Conservation (phyloP, 768 basidiomycete genomes). For the Chlorophyllum brunneum region DNA sequence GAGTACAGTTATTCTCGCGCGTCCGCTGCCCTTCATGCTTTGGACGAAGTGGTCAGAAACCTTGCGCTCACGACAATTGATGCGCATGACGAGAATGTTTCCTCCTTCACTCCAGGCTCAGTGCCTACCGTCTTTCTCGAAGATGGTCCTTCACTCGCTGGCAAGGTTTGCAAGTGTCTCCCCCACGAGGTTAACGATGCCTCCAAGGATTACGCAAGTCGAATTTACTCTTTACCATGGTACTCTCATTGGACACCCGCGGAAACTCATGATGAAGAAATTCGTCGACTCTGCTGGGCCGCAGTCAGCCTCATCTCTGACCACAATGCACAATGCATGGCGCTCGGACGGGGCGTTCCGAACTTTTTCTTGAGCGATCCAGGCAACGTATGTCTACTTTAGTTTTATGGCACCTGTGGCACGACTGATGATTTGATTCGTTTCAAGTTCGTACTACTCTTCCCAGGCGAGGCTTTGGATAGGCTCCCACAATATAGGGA, state of each 20-base stretch:
- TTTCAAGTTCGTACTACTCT: slow-evolving; percentile 56
- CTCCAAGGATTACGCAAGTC: slow-evolving; percentile 36
- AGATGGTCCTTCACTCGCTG: slow-evolving; percentile 18
- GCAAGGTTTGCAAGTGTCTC: slow-evolving; percentile 38
- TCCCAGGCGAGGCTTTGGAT: slow-evolving; percentile 71
- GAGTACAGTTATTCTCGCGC: slow-evolving; percentile 54
- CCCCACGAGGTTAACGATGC: slow-evolving; percentile 31
- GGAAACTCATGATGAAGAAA: slow-evolving; percentile 64
- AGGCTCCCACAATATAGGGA: slow-evolving; percentile 27
- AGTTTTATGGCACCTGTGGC: neutral
- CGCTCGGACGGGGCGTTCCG: slow-evolving; percentile 55
- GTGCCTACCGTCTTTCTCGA: slow-evolving; percentile 47
- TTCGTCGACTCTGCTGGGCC: slow-evolving; percentile 74
- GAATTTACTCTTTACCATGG: slow-evolving; percentile 58
- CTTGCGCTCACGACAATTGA: slow-evolving; percentile 58
- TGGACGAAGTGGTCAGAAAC: slow-evolving; percentile 63
- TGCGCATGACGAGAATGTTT: slow-evolving; percentile 46
- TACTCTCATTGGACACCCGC: slow-evolving; percentile 49
- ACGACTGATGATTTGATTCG: slow-evolving; percentile 12
- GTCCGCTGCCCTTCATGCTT: slow-evolving; percentile 45
- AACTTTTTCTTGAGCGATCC: slow-evolving; percentile 61
- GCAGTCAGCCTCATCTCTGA: slow-evolving; percentile 65
- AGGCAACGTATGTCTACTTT: slow-evolving; percentile 45
- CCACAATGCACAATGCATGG: slow-evolving; percentile 66
- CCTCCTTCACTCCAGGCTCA: slow-evolving; percentile 41